Conservation (phyloP, 805 yeast genomes). For the Starmerella vitae region DNA sequence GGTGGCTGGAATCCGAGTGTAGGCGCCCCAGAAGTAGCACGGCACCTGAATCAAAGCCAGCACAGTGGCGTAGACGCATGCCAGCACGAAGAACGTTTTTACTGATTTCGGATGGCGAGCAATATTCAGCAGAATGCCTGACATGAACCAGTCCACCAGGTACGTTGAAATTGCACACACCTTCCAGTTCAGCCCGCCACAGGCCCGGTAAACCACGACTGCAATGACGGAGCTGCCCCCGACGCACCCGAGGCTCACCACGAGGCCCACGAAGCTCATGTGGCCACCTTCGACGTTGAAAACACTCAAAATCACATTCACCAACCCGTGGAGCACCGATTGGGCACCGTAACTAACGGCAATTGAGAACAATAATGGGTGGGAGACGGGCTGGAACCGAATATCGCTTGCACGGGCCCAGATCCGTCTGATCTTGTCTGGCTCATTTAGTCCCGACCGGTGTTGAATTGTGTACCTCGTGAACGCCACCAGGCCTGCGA, state of each 20-base stretch:
- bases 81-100: slow-evolving; percentile 3
- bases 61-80: slow-evolving; percentile 4
- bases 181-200: slow-evolving; percentile 19
- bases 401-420: slow-evolving; percentile 24
- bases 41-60: slow-evolving; percentile 17
- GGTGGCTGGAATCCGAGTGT: slow-evolving; percentile 18
- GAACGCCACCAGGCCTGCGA: slow-evolving; percentile 16
- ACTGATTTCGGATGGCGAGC: slow-evolving; percentile 3
- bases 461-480: slow-evolving; percentile 19
- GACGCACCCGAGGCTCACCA: slow-evolving; percentile 5
- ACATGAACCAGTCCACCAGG: slow-evolving; percentile 14
- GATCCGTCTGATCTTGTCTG: slow-evolving; percentile 23
- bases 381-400: slow-evolving; percentile 22
- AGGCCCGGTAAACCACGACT: slow-evolving; percentile 21
- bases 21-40: slow-evolving; percentile 19
- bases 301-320: slow-evolving; percentile 6
- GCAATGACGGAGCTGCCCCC: slow-evolving; percentile 15
- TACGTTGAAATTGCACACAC: slow-evolving; percentile 12
- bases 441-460: slow-evolving; percentile 23
- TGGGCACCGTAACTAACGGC: slow-evolving; percentile 21
- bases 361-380: slow-evolving; percentile 20
- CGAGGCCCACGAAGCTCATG: slow-evolving; percentile 1
- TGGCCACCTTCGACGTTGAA: slow-evolving; percentile 6
- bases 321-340: slow-evolving; percentile 15
- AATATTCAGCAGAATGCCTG: slow-evolving; percentile 9